phyloP scores from a whole-genome alignment of 345 rosid species.

The Cardiospermum halicacabum region DNA sequence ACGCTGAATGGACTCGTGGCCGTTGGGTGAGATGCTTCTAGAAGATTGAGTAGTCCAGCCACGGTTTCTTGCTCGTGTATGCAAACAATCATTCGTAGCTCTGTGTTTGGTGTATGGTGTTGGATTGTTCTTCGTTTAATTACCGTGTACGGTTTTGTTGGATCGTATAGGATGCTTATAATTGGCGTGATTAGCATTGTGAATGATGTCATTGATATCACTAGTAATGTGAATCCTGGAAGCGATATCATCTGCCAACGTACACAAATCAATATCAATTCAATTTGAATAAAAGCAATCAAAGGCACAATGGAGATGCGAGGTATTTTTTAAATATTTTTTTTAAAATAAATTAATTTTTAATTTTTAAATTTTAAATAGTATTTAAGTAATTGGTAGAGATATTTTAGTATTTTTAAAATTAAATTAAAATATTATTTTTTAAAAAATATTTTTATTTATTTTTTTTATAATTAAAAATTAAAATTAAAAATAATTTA shows the following conservation, averaged over 20 bases:
- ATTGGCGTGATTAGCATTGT: conserved; percentile 39
- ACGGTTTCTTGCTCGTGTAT: conserved; percentile 39
- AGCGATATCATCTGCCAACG: conserved; percentile 33
- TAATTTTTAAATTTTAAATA: no score
- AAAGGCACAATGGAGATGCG: no score
- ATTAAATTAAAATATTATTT: no score
- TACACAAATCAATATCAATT: no score
- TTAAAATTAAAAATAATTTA: no score
- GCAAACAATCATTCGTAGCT: conserved; percentile 44
- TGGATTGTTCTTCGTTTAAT: conserved; percentile 70
- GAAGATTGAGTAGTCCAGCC: conserved; percentile 43
- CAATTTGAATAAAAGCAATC: background rate
- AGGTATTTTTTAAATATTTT: no score
- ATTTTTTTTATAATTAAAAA: no score
- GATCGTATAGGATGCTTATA: conserved; percentile 61
- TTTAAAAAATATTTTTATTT: no score
- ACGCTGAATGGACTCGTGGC: conserved; percentile 30
- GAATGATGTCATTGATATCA: conserved; percentile 26
- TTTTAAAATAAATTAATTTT: no score
- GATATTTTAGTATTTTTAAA: no score
- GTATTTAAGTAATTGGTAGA: no score
- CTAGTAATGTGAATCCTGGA: conserved; percentile 38
- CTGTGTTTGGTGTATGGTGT: conserved; percentile 41
- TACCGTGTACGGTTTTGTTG: conserved; percentile 62
- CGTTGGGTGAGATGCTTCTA: conserved; percentile 55